Base-by-base conservation (phyloP, 257 asterid species). In the Phtheirospermum japonicum region DNA sequence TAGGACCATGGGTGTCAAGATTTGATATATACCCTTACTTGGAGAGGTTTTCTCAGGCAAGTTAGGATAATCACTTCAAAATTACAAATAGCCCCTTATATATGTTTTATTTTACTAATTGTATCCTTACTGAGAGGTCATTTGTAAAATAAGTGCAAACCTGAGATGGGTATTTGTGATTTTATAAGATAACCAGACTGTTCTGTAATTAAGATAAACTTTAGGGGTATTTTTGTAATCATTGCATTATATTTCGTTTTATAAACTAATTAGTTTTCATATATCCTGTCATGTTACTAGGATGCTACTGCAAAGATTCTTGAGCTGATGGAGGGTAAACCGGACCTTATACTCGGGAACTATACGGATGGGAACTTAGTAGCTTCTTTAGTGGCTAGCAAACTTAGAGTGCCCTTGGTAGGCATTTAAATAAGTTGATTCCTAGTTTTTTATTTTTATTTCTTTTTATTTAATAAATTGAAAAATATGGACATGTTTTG, bases 311-410 rank as follows among this genome's bases (percentile, higher is more conserved):
- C 75, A 45, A 86, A 78, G 85, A 77, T 89, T 40, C 73, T 83
- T 50, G 84, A 84, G 76, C 71, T 79, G 46, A 79, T 89, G 94
- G 89, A 75, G 70, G 83, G 94, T 63, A 89, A 86, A 70, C 95
- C 97, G 4, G 94, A 87, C 72, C 90, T 90, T 59, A 80, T 90
- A 36, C 71, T 85, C 36, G 97, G 97, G 64, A 90, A 90, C 76
- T 90, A 90, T 71, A 83, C 90, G 2, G 97, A 90, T 54, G 97
- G 95, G 61, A 90, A 90, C 77, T 66, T 90, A 60, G 95, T 85
- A 28, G 97, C 97, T 61, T 83, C 95, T 59, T 65, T 83, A 62
- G 81, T 82, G 74, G 88, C 95, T 46, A 78, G 73, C 70, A 86
- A 81, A 79, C 94, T 89, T 70, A 95, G 90, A 77, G 92, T 78